phyloP scores from a whole-genome alignment of 192 early-diverging fungal species.

The Coemansia sp. region DNA sequence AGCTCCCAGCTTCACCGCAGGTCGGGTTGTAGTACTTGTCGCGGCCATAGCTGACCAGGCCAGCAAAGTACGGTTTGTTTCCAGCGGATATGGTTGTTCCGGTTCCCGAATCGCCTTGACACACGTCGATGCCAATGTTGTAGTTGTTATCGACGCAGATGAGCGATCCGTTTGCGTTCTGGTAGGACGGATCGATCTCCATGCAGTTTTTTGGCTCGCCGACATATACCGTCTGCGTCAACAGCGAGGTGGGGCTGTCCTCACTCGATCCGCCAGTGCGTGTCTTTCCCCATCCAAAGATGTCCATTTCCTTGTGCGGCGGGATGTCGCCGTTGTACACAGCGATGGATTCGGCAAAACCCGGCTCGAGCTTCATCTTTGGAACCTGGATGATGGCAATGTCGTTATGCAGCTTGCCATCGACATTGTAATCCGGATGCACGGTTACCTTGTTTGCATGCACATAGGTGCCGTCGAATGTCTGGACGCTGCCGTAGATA shows the following conservation, averaged over 20 bases:
- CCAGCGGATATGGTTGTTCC: conserved; percentile 27
- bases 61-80: conserved; percentile 31
- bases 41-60: conserved; percentile 49
- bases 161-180: conserved; percentile 29
- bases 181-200: conserved; percentile 29
- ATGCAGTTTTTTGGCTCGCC: conserved; percentile 46
- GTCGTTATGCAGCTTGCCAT: conserved; percentile 25
- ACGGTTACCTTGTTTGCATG: conserved; percentile 19
- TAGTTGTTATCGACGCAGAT: conserved; percentile 47
- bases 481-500: conserved; percentile 25
- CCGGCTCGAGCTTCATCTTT: conserved; percentile 10
- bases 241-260: conserved; percentile 16
- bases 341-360: conserved; percentile 22
- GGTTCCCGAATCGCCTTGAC: conserved; percentile 48
- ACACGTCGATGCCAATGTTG: conserved; percentile 46
- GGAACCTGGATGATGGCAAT: conserved; percentile 39
- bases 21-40: conserved; percentile 26
- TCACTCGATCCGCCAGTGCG: conserved; percentile 19
- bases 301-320: conserved; percentile 24
- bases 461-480: conserved; percentile 13
- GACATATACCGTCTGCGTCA: conserved; percentile 34
- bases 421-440: conserved; percentile 29
- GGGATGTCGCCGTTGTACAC: conserved; percentile 24
- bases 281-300: conserved; percentile 49
- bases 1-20: conserved; percentile 47